A percentile compares a stretch with the other conserved stretches of the same genome.
These are phyloP conservation scores for Ceratocystis papillata DNA, from an alignment of 2,329 filamentous ascomycete genomes.

Conservation along the genomic window DNA sequence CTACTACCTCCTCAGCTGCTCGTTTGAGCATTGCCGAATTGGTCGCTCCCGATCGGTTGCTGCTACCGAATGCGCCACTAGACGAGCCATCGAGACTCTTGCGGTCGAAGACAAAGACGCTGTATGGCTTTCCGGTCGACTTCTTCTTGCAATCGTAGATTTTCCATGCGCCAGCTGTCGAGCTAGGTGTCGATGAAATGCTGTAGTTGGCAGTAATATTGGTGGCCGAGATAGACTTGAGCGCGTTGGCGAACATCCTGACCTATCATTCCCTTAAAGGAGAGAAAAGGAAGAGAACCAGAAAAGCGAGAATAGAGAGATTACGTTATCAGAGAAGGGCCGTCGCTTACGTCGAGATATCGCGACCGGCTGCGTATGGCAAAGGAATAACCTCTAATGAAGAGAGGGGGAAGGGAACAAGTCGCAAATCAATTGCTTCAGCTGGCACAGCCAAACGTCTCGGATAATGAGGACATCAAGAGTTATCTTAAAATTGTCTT, in stretches of 20 bases:
- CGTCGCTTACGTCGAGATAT: slow-evolving; percentile 1
- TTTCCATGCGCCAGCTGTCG: slow-evolving; percentile 85
- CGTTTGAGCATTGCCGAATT: slow-evolving; percentile 60
- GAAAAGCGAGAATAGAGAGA: not conserved
- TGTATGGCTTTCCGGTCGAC: slow-evolving; percentile 76
- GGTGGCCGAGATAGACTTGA: slow-evolving; percentile 82
- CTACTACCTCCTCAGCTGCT: slow-evolving; percentile 77
- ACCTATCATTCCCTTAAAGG: not conserved
- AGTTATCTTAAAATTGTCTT: too few relatives aligned
- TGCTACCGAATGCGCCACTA: slow-evolving; percentile 33
- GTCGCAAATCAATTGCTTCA: slow-evolving; percentile 8
- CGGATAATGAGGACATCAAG: not conserved
- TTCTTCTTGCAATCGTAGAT: slow-evolving; percentile 98
- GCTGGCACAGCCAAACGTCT: slow-evolving; percentile 18
- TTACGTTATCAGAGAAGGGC: not conserved
- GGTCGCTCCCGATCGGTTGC: slow-evolving; percentile 33
- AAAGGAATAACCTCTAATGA: not conserved
- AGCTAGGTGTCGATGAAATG: slow-evolving; percentile 62
- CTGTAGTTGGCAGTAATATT: slow-evolving; percentile 92
- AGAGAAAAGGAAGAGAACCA: not conserved
- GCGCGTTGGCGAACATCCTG: slow-evolving; percentile 81
- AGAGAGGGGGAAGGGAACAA: not conserved
- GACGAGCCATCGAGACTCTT: slow-evolving; percentile 61
- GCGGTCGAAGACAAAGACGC: slow-evolving; percentile 88
- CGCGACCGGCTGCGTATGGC: not conserved